A percentile compares a stretch with the other conserved stretches of the same genome.
Conservation (phyloP, 495 filamentous ascomycete genomes). For the Lasiosphaeria hispida region DNA sequence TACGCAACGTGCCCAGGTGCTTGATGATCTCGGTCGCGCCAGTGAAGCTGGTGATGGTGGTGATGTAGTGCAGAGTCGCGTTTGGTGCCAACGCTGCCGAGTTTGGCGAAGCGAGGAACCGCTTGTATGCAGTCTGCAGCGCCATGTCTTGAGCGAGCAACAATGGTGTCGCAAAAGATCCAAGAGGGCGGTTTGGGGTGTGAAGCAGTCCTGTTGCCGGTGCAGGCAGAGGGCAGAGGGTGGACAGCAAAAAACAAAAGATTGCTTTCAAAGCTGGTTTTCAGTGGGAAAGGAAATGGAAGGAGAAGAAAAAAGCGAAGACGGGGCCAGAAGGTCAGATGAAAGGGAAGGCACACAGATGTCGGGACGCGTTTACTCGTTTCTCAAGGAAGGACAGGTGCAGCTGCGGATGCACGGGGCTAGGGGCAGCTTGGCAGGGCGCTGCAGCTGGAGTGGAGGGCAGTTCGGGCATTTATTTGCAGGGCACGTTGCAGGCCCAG, state of each 20-base stretch:
- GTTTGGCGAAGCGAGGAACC: slow-evolving; percentile 71
- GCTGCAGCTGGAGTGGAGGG: not conserved
- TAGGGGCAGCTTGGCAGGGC: slow-evolving; percentile 21
- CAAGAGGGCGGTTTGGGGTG: not conserved
- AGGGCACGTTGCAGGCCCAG: slow-evolving; percentile 16
- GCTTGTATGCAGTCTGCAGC: slow-evolving; percentile 59
- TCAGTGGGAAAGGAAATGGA: slow-evolving; percentile 9
- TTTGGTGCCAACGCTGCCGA: slow-evolving; percentile 61
- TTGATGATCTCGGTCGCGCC: slow-evolving; percentile 70
- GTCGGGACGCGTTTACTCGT: slow-evolving; percentile 10
- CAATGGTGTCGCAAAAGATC: not conserved
- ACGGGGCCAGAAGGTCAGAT: not conserved
- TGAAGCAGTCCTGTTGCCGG: slow-evolving; percentile 1
- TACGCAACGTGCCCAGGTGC: slow-evolving; percentile 65
- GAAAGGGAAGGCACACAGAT: slow-evolving; percentile 9
- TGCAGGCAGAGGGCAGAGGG: slow-evolving; percentile 6
- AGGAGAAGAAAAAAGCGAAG: slow-evolving; percentile 14
- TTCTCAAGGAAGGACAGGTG: not conserved
- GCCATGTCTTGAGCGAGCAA: slow-evolving; percentile 22
- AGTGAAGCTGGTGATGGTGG: slow-evolving; percentile 74
- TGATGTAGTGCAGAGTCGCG: slow-evolving; percentile 86
- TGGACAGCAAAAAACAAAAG: too few relatives aligned
- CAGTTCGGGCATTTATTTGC: slow-evolving; percentile 6
- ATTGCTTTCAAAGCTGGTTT: too few relatives aligned
- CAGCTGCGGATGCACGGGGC: slow-evolving; percentile 21